phyloP scores from a whole-genome alignment of 352 stramenopile species.

The Phytopythium ostracodes region DNA sequence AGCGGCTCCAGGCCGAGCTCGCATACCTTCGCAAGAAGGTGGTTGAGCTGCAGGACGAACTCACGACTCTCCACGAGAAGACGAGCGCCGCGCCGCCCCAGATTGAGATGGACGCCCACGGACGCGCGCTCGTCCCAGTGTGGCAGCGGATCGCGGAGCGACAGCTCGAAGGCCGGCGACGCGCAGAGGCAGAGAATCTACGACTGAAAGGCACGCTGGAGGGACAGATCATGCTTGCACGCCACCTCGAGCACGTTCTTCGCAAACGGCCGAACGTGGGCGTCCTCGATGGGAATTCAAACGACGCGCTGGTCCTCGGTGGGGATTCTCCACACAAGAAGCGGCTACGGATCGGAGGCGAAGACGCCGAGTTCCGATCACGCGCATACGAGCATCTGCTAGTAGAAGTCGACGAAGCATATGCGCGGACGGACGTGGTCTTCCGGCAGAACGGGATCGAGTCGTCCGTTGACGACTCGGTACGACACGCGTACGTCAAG shows the following conservation, averaged over 20 bases:
- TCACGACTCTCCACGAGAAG: slow-evolving; percentile 21
- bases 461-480: slow-evolving; percentile 33
- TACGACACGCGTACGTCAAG: slow-evolving; percentile 34
- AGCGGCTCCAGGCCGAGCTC: slow-evolving; percentile 46
- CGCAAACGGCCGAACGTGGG: slow-evolving; percentile 40
- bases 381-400: slow-evolving; percentile 32
- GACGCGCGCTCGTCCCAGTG: slow-evolving; percentile 18
- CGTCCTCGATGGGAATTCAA: slow-evolving; percentile 14
- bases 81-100: not conserved
- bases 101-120: slow-evolving; percentile 7
- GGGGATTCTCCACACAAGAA: slow-evolving; percentile 13
- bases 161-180: slow-evolving; percentile 26
- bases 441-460: slow-evolving; percentile 44
- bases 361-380: slow-evolving; percentile 10
- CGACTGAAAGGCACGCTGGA: slow-evolving; percentile 36
- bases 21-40: slow-evolving; percentile 35
- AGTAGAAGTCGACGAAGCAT: slow-evolving; percentile 36
- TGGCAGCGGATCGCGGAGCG: slow-evolving; percentile 50
- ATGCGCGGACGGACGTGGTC: slow-evolving; percentile 30
- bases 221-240: slow-evolving; percentile 42
- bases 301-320: not conserved
- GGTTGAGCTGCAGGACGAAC: slow-evolving; percentile 35
- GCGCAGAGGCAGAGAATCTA: slow-evolving; percentile 38
- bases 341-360: slow-evolving; percentile 14
- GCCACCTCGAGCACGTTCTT: slow-evolving; percentile 45